Evolutionary conservation across 2,329 filamentous ascomycete species (phyloP).

Genomic region (Curvularia verruculosa): DNA sequence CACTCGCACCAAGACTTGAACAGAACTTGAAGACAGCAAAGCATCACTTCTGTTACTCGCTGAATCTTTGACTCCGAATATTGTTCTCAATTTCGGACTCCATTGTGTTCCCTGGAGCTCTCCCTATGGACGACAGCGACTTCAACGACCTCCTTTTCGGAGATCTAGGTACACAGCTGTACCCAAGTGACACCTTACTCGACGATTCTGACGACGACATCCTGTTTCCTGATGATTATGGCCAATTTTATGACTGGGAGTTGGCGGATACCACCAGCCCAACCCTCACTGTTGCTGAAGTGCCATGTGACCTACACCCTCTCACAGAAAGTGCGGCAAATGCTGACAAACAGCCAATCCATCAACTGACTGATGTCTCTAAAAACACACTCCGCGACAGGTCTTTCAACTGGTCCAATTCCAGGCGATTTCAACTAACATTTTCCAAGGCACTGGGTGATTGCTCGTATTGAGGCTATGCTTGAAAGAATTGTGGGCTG

Average conservation of each 20-base stretch:
- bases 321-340: neutral
- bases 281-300: neutral
- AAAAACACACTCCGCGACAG: constrained; percentile 18
- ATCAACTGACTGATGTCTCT: neutral
- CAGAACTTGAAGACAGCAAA: neutral
- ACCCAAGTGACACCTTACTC: constrained; percentile 18
- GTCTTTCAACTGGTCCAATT: constrained; percentile 2
- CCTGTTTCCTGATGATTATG: constrained; percentile 21
- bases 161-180: constrained; percentile 22
- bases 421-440: constrained; percentile 9
- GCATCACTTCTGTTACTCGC: neutral
- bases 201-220: constrained; percentile 32
- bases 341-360: neutral
- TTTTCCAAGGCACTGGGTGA: constrained; percentile 46
- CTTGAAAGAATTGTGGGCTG: constrained; percentile 60
- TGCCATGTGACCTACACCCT: neutral
- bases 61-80: neutral
- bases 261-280: neutral
- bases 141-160: constrained; percentile 43
- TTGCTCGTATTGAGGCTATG: constrained; percentile 63
- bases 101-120: neutral
- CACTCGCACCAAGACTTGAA: neutral
- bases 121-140: constrained; percentile 29
- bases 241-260: constrained; percentile 14
- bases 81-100: neutral